Conservation (phyloP, 208 protist genomes). For the Leishmania tropica region DNA sequence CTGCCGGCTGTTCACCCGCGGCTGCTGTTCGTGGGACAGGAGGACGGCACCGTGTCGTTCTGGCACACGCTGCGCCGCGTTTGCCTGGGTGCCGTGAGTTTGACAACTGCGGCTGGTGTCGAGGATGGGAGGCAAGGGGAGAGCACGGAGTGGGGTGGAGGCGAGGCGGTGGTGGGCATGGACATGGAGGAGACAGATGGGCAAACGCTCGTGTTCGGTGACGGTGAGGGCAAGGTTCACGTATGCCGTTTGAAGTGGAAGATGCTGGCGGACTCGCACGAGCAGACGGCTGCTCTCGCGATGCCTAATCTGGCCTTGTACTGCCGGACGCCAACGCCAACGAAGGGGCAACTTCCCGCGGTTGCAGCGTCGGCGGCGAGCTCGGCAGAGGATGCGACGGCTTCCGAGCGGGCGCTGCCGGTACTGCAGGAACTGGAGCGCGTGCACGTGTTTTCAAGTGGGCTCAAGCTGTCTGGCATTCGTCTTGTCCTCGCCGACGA, state of each 20-base stretch:
- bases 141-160: conserved; percentile 4
- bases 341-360: conserved; percentile 10
- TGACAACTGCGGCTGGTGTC: conserved; percentile 38
- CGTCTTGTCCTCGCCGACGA: conserved; percentile 30
- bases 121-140: conserved; percentile 10
- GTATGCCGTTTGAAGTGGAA: conserved; percentile 58
- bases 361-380: background rate
- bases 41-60: conserved; percentile 73
- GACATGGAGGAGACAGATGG: conserved; percentile 28
- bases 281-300: conserved; percentile 39
- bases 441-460: conserved; percentile 45
- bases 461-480: conserved; percentile 25
- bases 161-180: conserved; percentile 25
- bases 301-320: conserved; percentile 47
- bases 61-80: conserved; percentile 78
- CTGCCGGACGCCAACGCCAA: background rate
- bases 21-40: conserved; percentile 68
- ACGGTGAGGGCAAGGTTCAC: conserved; percentile 74
- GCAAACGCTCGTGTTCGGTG: conserved; percentile 61
- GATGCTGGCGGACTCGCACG: conserved; percentile 17
- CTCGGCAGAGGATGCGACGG: background rate
- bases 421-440: conserved; percentile 38
- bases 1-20: conserved; percentile 43
- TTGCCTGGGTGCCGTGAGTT: conserved; percentile 60
- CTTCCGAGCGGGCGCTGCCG: conserved; percentile 34